Conservation (phyloP, 192 early-diverging fungal species). For the Coemansia reversa region DNA sequence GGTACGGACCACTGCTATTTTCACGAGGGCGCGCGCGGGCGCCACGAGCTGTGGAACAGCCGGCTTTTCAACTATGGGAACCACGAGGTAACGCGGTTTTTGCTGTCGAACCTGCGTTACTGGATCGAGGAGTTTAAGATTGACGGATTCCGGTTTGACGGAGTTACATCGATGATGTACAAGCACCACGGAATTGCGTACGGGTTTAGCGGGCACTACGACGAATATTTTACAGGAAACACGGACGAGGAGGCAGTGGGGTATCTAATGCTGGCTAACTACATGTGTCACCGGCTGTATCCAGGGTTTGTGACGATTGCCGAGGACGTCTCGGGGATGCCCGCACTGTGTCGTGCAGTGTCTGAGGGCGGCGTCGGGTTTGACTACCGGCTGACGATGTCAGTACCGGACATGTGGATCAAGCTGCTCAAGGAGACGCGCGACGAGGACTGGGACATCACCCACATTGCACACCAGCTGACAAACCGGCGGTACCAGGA, state of each 20-base stretch:
- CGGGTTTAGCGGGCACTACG: conserved; percentile 89
- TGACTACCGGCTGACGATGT: conserved; percentile 96
- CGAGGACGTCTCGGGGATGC: conserved; percentile 99
- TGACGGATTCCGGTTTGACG: conserved; percentile 98
- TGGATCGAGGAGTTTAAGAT: conserved; percentile 89
- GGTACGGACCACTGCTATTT: conserved; percentile 97
- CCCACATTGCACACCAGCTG: conserved; percentile 78
- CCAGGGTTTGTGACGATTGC: conserved; percentile 84
- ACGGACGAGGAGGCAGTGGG: conserved; percentile 79
- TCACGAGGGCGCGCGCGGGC: conserved; percentile 80
- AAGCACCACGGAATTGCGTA: conserved; percentile 91
- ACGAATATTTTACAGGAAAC: conserved; percentile 88
- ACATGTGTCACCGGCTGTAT: conserved; percentile 79
- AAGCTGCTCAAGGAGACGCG: conserved; percentile 88
- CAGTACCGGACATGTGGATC: conserved; percentile 99
- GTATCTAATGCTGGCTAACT: conserved; percentile 91
- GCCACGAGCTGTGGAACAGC: conserved; percentile 91
- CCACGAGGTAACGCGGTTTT: conserved; percentile 89
- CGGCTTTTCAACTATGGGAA: conserved; percentile 94
- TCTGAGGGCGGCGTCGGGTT: conserved; percentile 92
- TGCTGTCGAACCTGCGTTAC: conserved; percentile 92
- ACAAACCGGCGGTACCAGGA: conserved; percentile 90
- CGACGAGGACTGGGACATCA: conserved; percentile 94
- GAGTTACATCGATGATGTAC: conserved; percentile 97
- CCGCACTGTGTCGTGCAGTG: conserved; percentile 80